Conservation (phyloP, 2,329 filamentous ascomycete species). For the Tolypocladium sp. region DNA sequence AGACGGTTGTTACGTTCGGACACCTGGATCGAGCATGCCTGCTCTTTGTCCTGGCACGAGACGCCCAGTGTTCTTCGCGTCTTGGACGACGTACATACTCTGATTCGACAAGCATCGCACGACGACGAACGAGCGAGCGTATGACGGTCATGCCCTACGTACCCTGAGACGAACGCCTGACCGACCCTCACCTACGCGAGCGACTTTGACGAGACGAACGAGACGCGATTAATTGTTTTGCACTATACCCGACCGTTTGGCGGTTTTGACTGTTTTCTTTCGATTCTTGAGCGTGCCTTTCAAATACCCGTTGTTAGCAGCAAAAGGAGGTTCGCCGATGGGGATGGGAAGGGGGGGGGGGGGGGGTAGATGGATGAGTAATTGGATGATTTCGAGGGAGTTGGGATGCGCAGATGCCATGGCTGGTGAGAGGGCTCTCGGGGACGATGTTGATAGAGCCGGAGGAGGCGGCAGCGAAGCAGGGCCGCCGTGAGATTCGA, state of each 20-base stretch:
- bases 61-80: not conserved
- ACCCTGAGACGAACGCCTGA: not conserved
- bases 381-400: not conserved
- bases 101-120: conserved; percentile 3
- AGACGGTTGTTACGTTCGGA: not conserved
- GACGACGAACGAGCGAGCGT: conserved; percentile 4
- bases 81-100: conserved; percentile 9
- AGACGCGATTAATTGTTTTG: conserved; percentile 6
- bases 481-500: conserved; percentile 5
- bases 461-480: not conserved
- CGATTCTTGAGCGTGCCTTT: conserved; percentile 5
- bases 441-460: not conserved
- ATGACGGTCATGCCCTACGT: not conserved
- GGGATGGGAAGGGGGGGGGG: not conserved
- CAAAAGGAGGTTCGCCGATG: not conserved
- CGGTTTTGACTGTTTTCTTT: conserved; percentile 1
- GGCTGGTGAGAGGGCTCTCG: not conserved
- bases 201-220: conserved; percentile 4
- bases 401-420: not conserved
- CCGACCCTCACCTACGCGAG: conserved; percentile 2
- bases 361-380: not conserved
- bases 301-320: conserved; percentile 5
- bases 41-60: not conserved
- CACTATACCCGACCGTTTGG: conserved; percentile 5
- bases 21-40: not conserved